A percentile compares a stretch with the other conserved stretches of the same genome.
Evolutionary conservation across 2,329 filamentous ascomycete species (phyloP).

Genomic region (Sordariomycetes sp.): DNA sequence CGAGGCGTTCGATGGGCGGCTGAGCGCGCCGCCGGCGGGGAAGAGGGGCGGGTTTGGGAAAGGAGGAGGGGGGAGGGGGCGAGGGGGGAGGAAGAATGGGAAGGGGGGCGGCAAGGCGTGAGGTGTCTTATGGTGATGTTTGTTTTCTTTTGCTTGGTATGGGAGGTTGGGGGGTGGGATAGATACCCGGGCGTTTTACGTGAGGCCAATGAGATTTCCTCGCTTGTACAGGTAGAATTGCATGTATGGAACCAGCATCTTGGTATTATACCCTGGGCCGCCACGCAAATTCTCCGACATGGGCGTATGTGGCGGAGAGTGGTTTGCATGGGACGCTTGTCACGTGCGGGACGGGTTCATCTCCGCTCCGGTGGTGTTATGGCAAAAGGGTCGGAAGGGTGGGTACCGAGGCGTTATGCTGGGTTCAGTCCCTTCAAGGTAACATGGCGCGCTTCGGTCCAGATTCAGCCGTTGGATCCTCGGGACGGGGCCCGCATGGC

Average conservation of each 20-base stretch:
- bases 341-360: conserved; percentile 5
- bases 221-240: neutral
- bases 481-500: no score
- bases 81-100: conserved; percentile 9
- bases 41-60: conserved; percentile 11
- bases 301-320: neutral
- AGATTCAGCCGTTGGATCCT: no score
- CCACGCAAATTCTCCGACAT: neutral
- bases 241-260: neutral
- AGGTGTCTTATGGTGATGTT: neutral
- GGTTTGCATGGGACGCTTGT: conserved; percentile 5
- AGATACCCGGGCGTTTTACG: neutral
- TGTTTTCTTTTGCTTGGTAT: neutral
- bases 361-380: neutral
- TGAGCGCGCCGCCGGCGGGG: conserved; percentile 20
- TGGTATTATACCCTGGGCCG: neutral
- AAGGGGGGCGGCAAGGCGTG: conserved; percentile 7
- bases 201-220: neutral
- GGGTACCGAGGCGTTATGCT: neutral
- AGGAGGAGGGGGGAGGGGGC: conserved; percentile 6
- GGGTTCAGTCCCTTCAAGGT: neutral
- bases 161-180: neutral
- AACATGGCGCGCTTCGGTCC: no score
- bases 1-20: conserved; percentile 28
- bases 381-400: neutral